These are phyloP conservation scores for Cladorrhinum sp. DNA, from an alignment of 2,329 filamentous ascomycete species.

Conservation along the genomic window DNA sequence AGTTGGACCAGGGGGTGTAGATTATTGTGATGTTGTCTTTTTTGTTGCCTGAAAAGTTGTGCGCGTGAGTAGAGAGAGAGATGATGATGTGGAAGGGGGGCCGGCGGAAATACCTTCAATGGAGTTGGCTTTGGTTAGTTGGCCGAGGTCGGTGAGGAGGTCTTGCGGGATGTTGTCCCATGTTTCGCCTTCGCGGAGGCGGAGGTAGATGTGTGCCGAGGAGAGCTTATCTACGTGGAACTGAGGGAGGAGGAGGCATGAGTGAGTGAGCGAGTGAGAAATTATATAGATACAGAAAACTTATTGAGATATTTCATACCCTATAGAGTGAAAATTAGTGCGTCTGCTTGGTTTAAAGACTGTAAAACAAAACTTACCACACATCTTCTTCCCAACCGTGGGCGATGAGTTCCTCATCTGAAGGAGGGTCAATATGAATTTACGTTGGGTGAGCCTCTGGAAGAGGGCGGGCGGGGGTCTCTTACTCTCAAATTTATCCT, in stretches of 20 bases:
- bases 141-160: conserved; percentile 83
- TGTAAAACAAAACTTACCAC: conserved; percentile 67
- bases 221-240: conserved; percentile 98
- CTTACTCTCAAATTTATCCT: conserved; percentile 96
- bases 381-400: conserved; percentile 94
- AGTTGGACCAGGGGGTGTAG: conserved; percentile 94
- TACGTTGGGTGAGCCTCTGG: not conserved
- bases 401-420: conserved; percentile 95
- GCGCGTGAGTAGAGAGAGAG: no score
- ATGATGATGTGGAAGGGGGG: no score
- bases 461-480: not conserved
- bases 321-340: conserved; percentile 27
- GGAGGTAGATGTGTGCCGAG: conserved; percentile 92
- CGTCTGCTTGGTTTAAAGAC: no score
- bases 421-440: not conserved
- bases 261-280: no score
- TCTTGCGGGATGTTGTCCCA: conserved; percentile 80
- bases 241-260: conserved; percentile 40
- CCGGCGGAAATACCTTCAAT: no score
- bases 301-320: conserved; percentile 32
- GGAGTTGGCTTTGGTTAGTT: conserved; percentile 97
- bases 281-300: no score
- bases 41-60: no score
- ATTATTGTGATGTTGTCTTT: conserved; percentile 97
- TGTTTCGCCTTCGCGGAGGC: conserved; percentile 70